Evolutionary conservation across 805 yeast genomes (phyloP), one percentile per base, ranked within the genome.

Genomic region (Hanseniaspora clermontiae): DNA sequence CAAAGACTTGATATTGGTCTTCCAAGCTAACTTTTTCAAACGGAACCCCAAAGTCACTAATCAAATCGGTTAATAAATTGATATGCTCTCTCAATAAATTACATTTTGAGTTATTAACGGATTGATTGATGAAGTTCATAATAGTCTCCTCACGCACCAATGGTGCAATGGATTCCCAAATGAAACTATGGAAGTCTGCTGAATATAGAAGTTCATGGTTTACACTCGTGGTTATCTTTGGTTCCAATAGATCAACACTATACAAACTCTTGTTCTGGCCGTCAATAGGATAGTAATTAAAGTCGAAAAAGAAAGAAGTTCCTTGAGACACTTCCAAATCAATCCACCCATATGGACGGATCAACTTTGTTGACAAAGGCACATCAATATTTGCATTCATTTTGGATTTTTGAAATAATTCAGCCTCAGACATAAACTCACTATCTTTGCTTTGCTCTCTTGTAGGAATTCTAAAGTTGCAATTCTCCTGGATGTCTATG

Each of bases 301-400:
- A 69, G 17, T 69, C 72, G 12, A 72, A 66, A 2, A 73, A 64
- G 0, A 83, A 63, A 0, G 73, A 72, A 0, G 95, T 77, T 0
- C 76, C 80, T 17, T 72, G 70, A 2, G 74, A 74, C 43, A 82
- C 69, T 59, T 82, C 83, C 19, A 88, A 55, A 63, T 91, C 97
- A 3, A 93, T 59, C 98, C 98, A 93, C 0, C 96, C 97, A 71
- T 84, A 93, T 1, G 95, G 84, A 49, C 93, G 45, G 7, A 53
- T 36, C 12, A 53, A 17, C 10, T 53, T 53, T 10, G 51, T n/a
- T 20, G 43, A 32, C 7, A 51, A 29, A n/a, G 57, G 57, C 24
- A 46, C 8, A 39, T 24, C 14, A 12, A 29, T 24, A 15, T 17
- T 72, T 1, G 73, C 65, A 5, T 68, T 62, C 53, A 69, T 70